A percentile compares a stretch with the other conserved stretches of the same genome.
phyloP scores from a whole-genome alignment of 331 rosid species.

The Spiraea crenata region DNA sequence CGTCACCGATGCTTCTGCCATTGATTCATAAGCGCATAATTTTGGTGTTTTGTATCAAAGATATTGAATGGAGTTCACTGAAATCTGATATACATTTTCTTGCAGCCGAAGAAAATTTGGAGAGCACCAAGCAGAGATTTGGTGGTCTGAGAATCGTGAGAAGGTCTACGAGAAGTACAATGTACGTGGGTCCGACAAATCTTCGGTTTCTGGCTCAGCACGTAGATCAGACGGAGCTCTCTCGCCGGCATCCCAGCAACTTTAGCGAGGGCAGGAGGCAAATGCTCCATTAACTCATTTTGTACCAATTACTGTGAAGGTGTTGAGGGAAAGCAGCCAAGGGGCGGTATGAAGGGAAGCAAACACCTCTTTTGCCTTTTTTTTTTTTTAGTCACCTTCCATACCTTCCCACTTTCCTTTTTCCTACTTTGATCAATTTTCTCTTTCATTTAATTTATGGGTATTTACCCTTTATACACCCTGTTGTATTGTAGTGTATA shows the following conservation, averaged over 20 bases:
- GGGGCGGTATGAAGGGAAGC: constrained; percentile 24
- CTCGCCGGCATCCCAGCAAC: constrained; percentile 55
- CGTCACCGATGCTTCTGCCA: neutral
- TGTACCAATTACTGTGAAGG: constrained; percentile 34
- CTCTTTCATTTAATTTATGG: constrained; percentile 50
- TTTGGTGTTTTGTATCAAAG: neutral
- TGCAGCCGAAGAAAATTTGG: constrained; percentile 96
- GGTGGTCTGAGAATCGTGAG: constrained; percentile 98
- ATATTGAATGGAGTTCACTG: neutral
- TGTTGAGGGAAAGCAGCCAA: constrained; percentile 27
- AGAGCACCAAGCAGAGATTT: constrained; percentile 91
- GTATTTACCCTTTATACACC: constrained; percentile 54
- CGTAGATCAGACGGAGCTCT: constrained; percentile 54
- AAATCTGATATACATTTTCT: constrained; percentile 23
- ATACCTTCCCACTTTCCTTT: constrained; percentile 8
- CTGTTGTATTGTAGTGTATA: constrained; percentile 72
- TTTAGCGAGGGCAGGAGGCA: constrained; percentile 38
- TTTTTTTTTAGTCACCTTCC: constrained; percentile 15
- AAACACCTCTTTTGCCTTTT: constrained; percentile 26
- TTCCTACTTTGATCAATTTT: constrained; percentile 28
- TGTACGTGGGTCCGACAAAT: constrained; percentile 64
- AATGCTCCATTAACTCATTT: constrained; percentile 45
- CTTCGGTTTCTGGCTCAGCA: constrained; percentile 53
- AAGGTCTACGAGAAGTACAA: constrained; percentile 82
- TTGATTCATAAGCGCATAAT: neutral